Conservation (phyloP, 768 basidiomycete species). For the Panaeolus papilionaceus region DNA sequence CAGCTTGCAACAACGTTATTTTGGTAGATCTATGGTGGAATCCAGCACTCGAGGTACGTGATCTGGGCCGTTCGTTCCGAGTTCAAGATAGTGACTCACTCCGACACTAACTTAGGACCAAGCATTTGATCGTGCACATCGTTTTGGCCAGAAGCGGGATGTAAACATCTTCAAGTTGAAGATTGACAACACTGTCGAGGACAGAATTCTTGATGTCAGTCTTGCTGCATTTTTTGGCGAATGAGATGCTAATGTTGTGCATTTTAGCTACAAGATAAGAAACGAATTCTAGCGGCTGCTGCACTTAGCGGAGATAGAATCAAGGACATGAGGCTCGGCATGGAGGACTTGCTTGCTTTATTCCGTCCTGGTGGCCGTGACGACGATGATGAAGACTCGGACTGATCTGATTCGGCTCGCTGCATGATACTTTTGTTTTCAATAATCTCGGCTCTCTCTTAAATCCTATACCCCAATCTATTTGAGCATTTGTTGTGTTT, state of each 20-base stretch:
- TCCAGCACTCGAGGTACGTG: constrained; percentile 78
- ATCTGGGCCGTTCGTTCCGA: not conserved
- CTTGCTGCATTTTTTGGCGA: not conserved
- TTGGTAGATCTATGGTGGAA: constrained; percentile 97
- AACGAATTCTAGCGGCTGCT: constrained; percentile 83
- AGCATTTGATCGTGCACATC: constrained; percentile 92
- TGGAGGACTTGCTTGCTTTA: constrained; percentile 86
- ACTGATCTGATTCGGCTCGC: constrained; percentile 24
- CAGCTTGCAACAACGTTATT: constrained; percentile 93
- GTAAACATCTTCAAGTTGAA: constrained; percentile 92
- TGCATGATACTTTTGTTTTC: constrained; percentile 1
- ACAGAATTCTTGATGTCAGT: constrained; percentile 77
- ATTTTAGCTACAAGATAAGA: constrained; percentile 85
- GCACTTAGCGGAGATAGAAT: constrained; percentile 89
- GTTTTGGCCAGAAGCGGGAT: constrained; percentile 85
- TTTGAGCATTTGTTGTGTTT: constrained; percentile 17
- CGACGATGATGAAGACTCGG: constrained; percentile 60
- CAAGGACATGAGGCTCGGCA: constrained; percentile 81
- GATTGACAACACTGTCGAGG: constrained; percentile 86
- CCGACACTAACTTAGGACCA: constrained; percentile 63
- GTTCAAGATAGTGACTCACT: not conserved
- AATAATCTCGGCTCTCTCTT: not conserved
- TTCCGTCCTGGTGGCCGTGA: constrained; percentile 67
- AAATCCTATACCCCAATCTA: constrained; percentile 12
- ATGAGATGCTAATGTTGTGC: not conserved